Percentiles rank a stretch among this genome's conserved stretches.
Evolutionary conservation across 371 early-diverging fungal species (phyloP).

Genomic region (Entomophthora muscae): DNA sequence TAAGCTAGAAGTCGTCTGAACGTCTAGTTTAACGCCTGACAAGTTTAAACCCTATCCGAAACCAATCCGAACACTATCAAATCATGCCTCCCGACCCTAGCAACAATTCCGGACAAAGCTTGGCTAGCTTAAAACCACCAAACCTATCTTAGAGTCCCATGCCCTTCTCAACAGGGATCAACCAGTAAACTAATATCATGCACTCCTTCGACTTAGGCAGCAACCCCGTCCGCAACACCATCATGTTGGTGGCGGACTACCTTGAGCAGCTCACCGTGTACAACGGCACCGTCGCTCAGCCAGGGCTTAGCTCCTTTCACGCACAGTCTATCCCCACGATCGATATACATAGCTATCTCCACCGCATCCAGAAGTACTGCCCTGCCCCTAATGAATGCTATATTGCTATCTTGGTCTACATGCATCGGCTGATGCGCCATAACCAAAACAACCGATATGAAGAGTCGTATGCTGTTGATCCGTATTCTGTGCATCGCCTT

Average conservation of each 20-base stretch:
- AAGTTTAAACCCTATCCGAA: no score
- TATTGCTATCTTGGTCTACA: conserved; percentile 60
- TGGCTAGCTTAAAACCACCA: no score
- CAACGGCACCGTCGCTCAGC: conserved; percentile 23
- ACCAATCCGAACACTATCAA: no score
- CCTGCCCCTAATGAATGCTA: conserved; percentile 79
- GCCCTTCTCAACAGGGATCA: no score
- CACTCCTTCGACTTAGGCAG: conserved; percentile 30
- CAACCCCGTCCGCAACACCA: conserved; percentile 40
- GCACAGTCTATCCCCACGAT: conserved; percentile 79
- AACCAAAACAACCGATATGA: conserved; percentile 25
- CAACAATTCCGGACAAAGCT: no score
- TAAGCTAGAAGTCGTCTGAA: no score
- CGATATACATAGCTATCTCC: conserved; percentile 57
- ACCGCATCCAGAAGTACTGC: conserved; percentile 77
- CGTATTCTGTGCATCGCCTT: conserved; percentile 76
- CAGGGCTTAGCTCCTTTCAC: conserved; percentile 46
- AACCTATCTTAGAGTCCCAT: no score
- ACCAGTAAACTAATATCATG: no score
- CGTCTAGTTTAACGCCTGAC: no score
- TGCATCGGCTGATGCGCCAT: conserved; percentile 45
- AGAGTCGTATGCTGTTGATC: conserved; percentile 48
- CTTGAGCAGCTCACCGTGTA: conserved; percentile 31
- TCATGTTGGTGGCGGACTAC: conserved; percentile 36
- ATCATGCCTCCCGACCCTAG: no score